Percentiles rank a stretch among this genome's conserved stretches.
Evolutionary conservation across 2,329 filamentous ascomycete species (phyloP).

Genomic region (Cadophora malorum): DNA sequence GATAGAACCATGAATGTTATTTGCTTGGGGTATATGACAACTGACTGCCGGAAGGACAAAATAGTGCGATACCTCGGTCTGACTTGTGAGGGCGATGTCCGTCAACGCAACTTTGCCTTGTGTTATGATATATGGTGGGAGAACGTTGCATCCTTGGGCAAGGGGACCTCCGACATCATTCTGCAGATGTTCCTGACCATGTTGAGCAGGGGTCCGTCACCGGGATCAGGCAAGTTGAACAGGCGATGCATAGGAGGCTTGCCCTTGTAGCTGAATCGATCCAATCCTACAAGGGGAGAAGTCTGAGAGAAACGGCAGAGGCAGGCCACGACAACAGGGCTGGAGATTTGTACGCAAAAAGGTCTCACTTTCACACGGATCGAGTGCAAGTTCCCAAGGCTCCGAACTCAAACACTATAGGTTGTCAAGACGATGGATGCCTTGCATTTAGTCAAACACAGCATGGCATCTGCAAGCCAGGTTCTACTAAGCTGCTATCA

Average conservation of each 20-base stretch:
- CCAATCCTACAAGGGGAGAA: slow-evolving; percentile 26
- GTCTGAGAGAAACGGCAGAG: slow-evolving; percentile 22
- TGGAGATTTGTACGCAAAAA: slow-evolving; percentile 27
- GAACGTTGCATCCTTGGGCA: slow-evolving; percentile 16
- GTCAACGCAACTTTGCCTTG: neutral
- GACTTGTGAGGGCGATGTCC: neutral
- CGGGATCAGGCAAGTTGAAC: slow-evolving; percentile 34
- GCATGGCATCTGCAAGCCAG: slow-evolving; percentile 9
- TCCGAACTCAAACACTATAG: neutral
- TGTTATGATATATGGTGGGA: slow-evolving; percentile 5
- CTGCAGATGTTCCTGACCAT: slow-evolving; percentile 26
- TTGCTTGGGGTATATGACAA: slow-evolving; percentile 3
- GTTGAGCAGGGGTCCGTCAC: slow-evolving; percentile 37
- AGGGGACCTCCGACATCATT: slow-evolving; percentile 27
- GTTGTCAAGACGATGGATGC: neutral
- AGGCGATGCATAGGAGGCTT: slow-evolving; percentile 28
- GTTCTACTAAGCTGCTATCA: neutral
- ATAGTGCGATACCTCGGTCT: neutral
- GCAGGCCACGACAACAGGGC: slow-evolving; percentile 7
- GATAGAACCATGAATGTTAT: slow-evolving; percentile 5
- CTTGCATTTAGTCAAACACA: neutral
- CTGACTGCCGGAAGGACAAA: neutral
- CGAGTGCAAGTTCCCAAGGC: neutral
- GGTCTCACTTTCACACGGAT: slow-evolving; percentile 33
- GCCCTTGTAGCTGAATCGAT: neutral